phyloP scores from a whole-genome alignment of 208 protist genomes.

The Leishmania braziliensis region DNA sequence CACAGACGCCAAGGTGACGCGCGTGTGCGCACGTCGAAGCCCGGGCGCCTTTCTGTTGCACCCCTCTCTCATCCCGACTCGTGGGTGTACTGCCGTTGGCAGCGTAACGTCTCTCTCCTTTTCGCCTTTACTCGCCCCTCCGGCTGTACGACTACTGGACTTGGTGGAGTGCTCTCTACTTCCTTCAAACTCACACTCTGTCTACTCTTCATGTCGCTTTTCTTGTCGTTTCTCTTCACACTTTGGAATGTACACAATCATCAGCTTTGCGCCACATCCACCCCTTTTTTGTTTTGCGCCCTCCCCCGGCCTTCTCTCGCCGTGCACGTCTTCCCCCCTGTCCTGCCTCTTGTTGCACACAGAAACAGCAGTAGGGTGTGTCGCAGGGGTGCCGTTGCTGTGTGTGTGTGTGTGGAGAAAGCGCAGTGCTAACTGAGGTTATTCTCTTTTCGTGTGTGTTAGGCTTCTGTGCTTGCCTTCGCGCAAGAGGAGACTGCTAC shows the following conservation, averaged over 20 bases:
- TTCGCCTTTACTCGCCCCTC: neutral
- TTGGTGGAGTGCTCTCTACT: neutral
- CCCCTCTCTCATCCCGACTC: neutral
- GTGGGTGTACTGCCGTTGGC: neutral
- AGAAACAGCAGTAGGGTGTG: neutral
- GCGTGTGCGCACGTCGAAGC: neutral
- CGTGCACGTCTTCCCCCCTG: neutral
- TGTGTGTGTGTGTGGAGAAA: neutral
- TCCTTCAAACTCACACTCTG: neutral
- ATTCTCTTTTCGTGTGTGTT: neutral
- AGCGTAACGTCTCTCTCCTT: neutral
- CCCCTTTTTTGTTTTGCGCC: neutral
- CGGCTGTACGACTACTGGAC: neutral
- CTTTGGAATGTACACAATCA: neutral
- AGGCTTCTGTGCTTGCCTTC: neutral
- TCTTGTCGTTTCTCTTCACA: neutral
- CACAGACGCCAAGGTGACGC: too few species aligned
- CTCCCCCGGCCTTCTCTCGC: neutral
- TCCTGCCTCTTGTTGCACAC: neutral
- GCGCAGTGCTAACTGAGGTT: neutral
- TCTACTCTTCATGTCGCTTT: neutral
- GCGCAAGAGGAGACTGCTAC: neutral
- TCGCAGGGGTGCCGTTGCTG: neutral
- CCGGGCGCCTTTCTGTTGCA: neutral
- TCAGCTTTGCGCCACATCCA: neutral